Conservation (phyloP, 2,329 filamentous ascomycete genomes). For the Botryotinia globosa region DNA sequence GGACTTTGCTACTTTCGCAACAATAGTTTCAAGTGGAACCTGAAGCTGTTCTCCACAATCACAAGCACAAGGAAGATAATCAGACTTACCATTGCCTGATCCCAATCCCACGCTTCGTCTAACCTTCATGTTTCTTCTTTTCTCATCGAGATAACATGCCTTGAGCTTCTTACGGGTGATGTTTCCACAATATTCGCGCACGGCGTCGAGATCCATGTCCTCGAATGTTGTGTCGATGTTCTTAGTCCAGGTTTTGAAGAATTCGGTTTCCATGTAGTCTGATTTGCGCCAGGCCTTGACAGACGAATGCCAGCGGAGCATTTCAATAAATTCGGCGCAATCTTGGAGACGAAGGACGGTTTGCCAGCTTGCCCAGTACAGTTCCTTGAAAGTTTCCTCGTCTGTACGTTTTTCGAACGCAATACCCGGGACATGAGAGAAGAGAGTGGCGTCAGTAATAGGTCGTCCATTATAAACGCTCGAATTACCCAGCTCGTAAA, state of each 20-base stretch:
- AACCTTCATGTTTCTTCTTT: constrained; percentile 16
- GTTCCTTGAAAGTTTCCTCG: constrained; percentile 16
- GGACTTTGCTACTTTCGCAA: constrained; percentile 1
- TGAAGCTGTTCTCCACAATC: constrained; percentile 11
- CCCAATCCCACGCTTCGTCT: not conserved
- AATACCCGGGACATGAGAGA: constrained; percentile 15
- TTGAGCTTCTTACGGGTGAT: constrained; percentile 19
- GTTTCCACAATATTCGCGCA: constrained; percentile 17
- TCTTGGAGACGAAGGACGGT: constrained; percentile 17
- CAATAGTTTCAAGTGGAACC: constrained; percentile 7
- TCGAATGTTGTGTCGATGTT: constrained; percentile 18
- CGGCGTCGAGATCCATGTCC: constrained; percentile 16
- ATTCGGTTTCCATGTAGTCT: constrained; percentile 17
- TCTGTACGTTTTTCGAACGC: constrained; percentile 18
- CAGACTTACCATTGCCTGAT: constrained; percentile 16
- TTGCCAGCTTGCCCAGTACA: constrained; percentile 20
- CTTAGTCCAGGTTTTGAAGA: constrained; percentile 20
- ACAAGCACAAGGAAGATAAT: constrained; percentile 17
- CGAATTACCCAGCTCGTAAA: constrained; percentile 16
- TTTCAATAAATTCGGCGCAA: constrained; percentile 20
- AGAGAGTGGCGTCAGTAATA: constrained; percentile 20
- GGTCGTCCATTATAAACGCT: constrained; percentile 20
- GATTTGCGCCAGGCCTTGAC: constrained; percentile 17
- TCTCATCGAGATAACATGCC: constrained; percentile 19
- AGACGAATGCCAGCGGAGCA: constrained; percentile 20